A percentile compares a stretch with the other conserved stretches of the same genome.
These are phyloP conservation scores for Letharia columbiana DNA, from an alignment of 495 filamentous ascomycete species.

Conservation along the genomic window DNA sequence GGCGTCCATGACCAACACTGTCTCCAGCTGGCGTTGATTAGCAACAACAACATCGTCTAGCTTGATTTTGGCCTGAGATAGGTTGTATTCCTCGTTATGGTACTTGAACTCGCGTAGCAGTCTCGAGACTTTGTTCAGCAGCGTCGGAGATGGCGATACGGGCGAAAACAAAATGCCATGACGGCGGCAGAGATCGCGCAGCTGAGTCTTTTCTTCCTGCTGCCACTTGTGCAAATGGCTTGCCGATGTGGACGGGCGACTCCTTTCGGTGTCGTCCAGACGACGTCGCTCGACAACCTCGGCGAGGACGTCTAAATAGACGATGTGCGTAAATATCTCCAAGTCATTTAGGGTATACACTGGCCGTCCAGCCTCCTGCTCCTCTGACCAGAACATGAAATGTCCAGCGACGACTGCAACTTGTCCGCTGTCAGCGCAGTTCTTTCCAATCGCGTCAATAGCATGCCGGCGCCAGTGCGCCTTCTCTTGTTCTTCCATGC, in stretches of 20 bases:
- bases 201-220: slow-evolving; percentile 38
- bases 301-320: slow-evolving; percentile 47
- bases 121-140: slow-evolving; percentile 22
- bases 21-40: slow-evolving; percentile 29
- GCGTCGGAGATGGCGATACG: slow-evolving; percentile 19
- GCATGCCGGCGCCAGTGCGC: slow-evolving; percentile 36
- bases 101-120: slow-evolving; percentile 35
- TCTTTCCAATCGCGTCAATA: slow-evolving; percentile 39
- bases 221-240: slow-evolving; percentile 46
- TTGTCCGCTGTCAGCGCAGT: slow-evolving; percentile 33
- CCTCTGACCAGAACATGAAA: slow-evolving; percentile 50
- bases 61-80: slow-evolving; percentile 27
- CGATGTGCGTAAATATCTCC: slow-evolving; percentile 48
- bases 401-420: slow-evolving; percentile 51
- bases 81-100: slow-evolving; percentile 39
- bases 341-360: slow-evolving; percentile 44
- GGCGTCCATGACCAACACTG: slow-evolving; percentile 48
- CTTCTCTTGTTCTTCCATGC: slow-evolving; percentile 36
- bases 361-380: slow-evolving; percentile 25
- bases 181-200: slow-evolving; percentile 41
- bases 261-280: slow-evolving; percentile 33
- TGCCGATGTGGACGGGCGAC: slow-evolving; percentile 32
- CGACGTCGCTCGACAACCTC: slow-evolving; percentile 34
- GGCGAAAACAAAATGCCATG: slow-evolving; percentile 43
- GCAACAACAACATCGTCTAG: slow-evolving; percentile 35